These are phyloP conservation scores for Lyophyllum atratum DNA, from an alignment of 768 basidiomycete genomes.

Conservation along the genomic window DNA sequence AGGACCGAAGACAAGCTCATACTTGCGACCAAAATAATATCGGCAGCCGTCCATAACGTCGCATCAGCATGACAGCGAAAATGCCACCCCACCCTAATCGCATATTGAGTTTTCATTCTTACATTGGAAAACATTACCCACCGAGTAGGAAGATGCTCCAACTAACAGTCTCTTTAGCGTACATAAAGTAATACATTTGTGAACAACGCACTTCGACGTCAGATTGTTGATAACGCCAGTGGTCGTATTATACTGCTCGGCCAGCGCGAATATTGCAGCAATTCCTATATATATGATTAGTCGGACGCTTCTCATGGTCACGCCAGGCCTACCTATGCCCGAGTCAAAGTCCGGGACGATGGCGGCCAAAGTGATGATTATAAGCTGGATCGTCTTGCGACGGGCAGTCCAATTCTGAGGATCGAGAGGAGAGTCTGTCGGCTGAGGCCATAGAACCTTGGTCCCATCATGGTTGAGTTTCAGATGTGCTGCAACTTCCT, in stretches of 20 bases:
- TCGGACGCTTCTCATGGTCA: neutral
- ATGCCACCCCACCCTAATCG: slow-evolving; percentile 57
- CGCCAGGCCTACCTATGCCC: slow-evolving; percentile 49
- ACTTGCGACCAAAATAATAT: slow-evolving; percentile 76
- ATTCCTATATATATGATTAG: slow-evolving; percentile 42
- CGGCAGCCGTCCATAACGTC: slow-evolving; percentile 64
- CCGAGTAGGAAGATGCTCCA: slow-evolving; percentile 70
- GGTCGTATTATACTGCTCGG: slow-evolving; percentile 54
- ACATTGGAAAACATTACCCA: slow-evolving; percentile 20
- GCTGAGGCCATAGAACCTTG: slow-evolving; percentile 71
- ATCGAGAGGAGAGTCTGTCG: slow-evolving; percentile 60
- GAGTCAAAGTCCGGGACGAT: slow-evolving; percentile 71
- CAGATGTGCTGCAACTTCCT: slow-evolving; percentile 50
- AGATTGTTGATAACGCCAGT: slow-evolving; percentile 31
- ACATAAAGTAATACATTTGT: neutral
- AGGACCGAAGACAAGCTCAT: slow-evolving; percentile 6
- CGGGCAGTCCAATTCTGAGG: slow-evolving; percentile 59
- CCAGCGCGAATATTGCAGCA: slow-evolving; percentile 61
- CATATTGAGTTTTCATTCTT: neutral
- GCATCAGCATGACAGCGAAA: slow-evolving; percentile 65
- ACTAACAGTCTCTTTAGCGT: slow-evolving; percentile 26
- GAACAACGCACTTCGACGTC: slow-evolving; percentile 46
- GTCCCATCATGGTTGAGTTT: slow-evolving; percentile 60
- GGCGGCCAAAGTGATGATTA: slow-evolving; percentile 64
- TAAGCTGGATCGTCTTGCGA: slow-evolving; percentile 55